Conservation (phyloP, 768 basidiomycete genomes). For the Clathrus columnatus region DNA sequence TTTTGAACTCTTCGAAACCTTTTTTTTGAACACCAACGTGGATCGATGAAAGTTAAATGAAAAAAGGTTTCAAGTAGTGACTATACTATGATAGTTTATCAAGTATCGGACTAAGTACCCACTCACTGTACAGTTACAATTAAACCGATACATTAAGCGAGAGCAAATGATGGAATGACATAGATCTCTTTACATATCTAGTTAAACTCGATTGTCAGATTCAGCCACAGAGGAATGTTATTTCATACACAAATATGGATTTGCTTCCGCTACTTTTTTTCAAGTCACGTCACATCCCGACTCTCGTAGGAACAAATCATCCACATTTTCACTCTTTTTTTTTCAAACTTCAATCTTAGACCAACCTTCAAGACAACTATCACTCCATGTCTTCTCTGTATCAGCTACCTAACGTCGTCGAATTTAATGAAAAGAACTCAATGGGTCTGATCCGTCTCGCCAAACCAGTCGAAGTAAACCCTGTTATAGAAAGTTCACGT, state of each 20-base stretch:
- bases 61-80: too few species aligned
- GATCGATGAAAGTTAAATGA: background rate
- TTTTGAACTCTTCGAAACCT: too few species aligned
- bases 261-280: background rate
- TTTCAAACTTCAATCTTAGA: background rate
- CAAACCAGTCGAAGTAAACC: constrained; percentile 30
- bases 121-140: too few species aligned
- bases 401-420: background rate
- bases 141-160: too few species aligned
- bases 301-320: too few species aligned
- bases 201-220: background rate
- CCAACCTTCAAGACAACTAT: background rate
- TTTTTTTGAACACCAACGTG: too few species aligned
- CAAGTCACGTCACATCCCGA: background rate
- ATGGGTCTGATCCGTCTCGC: background rate
- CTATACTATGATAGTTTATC: too few species aligned
- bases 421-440: background rate
- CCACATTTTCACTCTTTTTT: background rate
- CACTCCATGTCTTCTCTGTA: background rate
- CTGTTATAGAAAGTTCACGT: constrained; percentile 50
- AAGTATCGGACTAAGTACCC: too few species aligned
- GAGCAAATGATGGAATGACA: too few species aligned
- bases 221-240: background rate
- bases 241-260: background rate
- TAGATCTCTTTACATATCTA: background rate